Evolutionary conservation across 2,329 filamentous ascomycete species (phyloP).

Genomic region (Rhexocercosporidium sp.): DNA sequence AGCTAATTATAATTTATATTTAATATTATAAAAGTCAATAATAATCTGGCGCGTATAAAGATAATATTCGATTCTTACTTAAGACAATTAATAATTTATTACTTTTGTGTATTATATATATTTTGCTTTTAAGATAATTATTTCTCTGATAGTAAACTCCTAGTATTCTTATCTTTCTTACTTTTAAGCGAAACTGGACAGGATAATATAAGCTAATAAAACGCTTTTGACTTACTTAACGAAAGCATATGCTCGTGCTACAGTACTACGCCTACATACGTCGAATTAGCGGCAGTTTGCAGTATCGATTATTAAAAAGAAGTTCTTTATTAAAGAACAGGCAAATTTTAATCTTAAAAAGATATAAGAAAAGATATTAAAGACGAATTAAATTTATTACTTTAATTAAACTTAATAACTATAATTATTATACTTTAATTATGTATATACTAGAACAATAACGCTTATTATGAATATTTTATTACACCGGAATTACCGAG

Average conservation of each 20-base stretch:
- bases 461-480: too few relatives aligned
- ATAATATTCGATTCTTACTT: too few relatives aligned
- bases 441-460: too few relatives aligned
- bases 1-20: too few relatives aligned
- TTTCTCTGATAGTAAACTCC: conserved; percentile 20
- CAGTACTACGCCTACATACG: conserved; percentile 18
- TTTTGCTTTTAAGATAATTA: conserved; percentile 18
- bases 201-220: conserved; percentile 16
- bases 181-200: conserved; percentile 20
- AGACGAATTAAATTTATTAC: too few relatives aligned
- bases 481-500: too few relatives aligned
- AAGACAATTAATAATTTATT: too few relatives aligned
- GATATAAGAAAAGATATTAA: conserved; percentile 4
- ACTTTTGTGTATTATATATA: too few relatives aligned
- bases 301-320: conserved; percentile 25
- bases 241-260: conserved; percentile 7
- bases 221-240: conserved; percentile 16
- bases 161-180: conserved; percentile 18
- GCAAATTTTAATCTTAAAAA: conserved; percentile 25
- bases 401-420: too few relatives aligned
- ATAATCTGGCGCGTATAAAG: too few relatives aligned
- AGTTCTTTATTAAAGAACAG: conserved; percentile 22
- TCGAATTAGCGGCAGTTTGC: conserved; percentile 15
- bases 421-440: too few relatives aligned
- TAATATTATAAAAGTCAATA: too few relatives aligned